phyloP scores from a whole-genome alignment of 2,329 filamentous ascomycete genomes.

The Verticillium zaregamsianum region DNA sequence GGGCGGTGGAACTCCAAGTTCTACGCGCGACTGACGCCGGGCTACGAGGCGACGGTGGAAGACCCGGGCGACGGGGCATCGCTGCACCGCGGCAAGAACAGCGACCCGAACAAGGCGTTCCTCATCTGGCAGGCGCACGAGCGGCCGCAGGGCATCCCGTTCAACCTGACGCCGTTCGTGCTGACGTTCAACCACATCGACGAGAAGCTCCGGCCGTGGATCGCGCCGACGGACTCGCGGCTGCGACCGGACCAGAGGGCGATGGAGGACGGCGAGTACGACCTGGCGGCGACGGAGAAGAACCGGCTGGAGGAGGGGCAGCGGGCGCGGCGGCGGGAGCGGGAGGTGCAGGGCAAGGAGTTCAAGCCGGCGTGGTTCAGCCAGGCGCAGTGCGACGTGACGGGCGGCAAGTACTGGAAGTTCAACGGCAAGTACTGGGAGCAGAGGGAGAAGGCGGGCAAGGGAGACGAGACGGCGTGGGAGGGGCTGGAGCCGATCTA shows the following conservation, averaged over 20 bases:
- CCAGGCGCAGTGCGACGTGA: constrained; percentile 68
- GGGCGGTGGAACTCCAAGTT: constrained; percentile 97
- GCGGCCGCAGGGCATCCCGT: constrained; percentile 80
- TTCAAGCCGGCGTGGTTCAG: constrained; percentile 84
- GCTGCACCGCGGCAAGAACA: constrained; percentile 47
- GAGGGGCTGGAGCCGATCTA: constrained; percentile 74
- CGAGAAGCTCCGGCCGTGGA: constrained; percentile 68
- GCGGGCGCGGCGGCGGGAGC: constrained; percentile 65
- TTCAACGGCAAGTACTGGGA: constrained; percentile 90
- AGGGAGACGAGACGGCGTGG: constrained; percentile 59
- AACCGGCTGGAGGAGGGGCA: constrained; percentile 91
- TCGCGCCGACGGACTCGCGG: constrained; percentile 93
- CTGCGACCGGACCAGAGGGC: constrained; percentile 90
- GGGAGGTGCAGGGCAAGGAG: constrained; percentile 76
- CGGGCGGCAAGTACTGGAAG: constrained; percentile 86
- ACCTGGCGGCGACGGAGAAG: constrained; percentile 89
- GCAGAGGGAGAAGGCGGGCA: constrained; percentile 60
- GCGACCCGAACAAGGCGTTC: constrained; percentile 71
- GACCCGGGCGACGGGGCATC: constrained; percentile 42
- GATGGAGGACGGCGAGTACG: constrained; percentile 98
- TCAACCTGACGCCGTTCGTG: constrained; percentile 95
- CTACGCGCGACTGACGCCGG: constrained; percentile 88
- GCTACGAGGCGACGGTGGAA: constrained; percentile 73
- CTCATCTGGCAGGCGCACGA: constrained; percentile 88
- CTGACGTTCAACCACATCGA: constrained; percentile 90